Conservation (phyloP, 768 basidiomycete species). For the Psilocybe tampanensis region DNA sequence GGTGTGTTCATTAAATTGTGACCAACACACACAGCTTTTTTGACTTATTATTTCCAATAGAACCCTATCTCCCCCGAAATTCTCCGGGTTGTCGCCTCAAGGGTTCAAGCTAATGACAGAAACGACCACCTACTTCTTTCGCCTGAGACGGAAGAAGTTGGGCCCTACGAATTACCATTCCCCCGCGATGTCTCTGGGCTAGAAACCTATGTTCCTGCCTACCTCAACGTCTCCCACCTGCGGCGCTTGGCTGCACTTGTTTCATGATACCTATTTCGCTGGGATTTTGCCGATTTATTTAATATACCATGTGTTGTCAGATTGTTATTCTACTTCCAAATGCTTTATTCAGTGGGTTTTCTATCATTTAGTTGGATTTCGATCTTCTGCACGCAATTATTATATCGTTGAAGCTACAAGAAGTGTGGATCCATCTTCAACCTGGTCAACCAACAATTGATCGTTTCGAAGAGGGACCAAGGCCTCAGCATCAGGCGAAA, state of each 20-base stretch:
- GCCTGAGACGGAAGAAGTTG: constrained; percentile 97
- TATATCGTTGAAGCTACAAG: constrained; percentile 15
- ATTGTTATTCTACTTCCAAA: constrained; percentile 41
- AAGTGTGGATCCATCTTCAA: constrained; percentile 53
- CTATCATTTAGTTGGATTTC: constrained; percentile 13
- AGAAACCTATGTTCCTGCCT: constrained; percentile 95
- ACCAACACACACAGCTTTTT: background rate
- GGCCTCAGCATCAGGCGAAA: constrained; percentile 25
- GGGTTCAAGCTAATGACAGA: constrained; percentile 94
- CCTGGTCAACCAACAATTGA: constrained; percentile 46
- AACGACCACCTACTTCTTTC: constrained; percentile 95
- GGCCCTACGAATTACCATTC: constrained; percentile 90
- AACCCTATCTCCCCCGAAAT: constrained; percentile 98
- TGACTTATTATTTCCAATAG: constrained; percentile 36
- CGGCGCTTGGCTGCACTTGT: constrained; percentile 87
- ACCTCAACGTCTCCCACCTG: constrained; percentile 87
- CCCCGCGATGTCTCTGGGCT: constrained; percentile 94
- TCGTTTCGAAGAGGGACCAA: constrained; percentile 46
- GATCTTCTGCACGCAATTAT: constrained; percentile 6
- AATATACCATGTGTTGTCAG: constrained; percentile 46
- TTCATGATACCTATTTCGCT: constrained; percentile 18
- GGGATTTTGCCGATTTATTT: constrained; percentile 25
- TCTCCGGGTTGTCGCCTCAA: constrained; percentile 91
- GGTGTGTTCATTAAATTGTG: constrained; percentile 44
- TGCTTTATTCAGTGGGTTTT: constrained; percentile 37